Conservation (phyloP, 805 yeast genomes). For the Candida ponderosae region DNA sequence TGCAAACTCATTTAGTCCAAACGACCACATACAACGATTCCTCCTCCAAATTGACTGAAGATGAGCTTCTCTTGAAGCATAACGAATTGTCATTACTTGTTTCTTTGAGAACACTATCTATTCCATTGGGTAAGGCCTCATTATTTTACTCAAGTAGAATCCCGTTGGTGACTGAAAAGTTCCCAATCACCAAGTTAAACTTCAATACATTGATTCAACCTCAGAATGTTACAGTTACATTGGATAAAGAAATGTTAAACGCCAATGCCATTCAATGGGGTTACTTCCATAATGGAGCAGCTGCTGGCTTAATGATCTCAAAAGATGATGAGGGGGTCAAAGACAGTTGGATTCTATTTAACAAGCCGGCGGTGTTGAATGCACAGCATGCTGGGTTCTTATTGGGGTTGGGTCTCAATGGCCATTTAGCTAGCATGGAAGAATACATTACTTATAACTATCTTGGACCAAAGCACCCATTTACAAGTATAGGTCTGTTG, state of each 20-base stretch:
- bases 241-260: constrained; percentile 47
- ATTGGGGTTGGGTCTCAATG: constrained; percentile 87
- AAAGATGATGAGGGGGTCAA: constrained; percentile 58
- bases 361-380: constrained; percentile 60
- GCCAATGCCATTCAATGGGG: constrained; percentile 65
- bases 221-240: constrained; percentile 51
- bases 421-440: constrained; percentile 74
- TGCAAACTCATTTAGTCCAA: constrained; percentile 67
- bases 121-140: constrained; percentile 75
- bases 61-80: constrained; percentile 46
- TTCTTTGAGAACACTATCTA: constrained; percentile 64
- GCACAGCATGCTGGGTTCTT: constrained; percentile 93
- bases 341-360: constrained; percentile 90
- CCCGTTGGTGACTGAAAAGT: constrained; percentile 80
- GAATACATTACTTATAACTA: constrained; percentile 97
- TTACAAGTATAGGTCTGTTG: constrained; percentile 78
- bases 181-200: constrained; percentile 71
- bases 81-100: constrained; percentile 52
- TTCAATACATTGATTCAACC: constrained; percentile 62
- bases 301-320: constrained; percentile 76
- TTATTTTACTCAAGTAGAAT: constrained; percentile 57
- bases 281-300: constrained; percentile 84
- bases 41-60: constrained; percentile 37
- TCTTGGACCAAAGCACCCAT: constrained; percentile 79
- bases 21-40: constrained; percentile 27